Evolutionary conservation across 1,284 basidiomycete species (phyloP).

Genomic region (Paramarasmius palmivorus): DNA sequence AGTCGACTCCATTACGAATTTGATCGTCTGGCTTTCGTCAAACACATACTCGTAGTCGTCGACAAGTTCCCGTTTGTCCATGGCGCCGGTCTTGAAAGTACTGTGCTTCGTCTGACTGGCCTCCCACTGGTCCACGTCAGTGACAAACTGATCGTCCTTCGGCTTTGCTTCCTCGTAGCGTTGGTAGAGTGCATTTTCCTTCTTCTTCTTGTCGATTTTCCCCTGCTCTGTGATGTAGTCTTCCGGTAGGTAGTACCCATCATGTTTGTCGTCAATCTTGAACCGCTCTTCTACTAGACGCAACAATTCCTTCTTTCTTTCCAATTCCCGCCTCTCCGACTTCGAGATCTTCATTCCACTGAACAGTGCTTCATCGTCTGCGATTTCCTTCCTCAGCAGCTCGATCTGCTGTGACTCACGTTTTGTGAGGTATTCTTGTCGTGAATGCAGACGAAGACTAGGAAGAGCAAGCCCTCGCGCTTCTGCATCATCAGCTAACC

Average conservation of each 20-base stretch:
- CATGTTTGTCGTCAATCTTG: conserved; percentile 91
- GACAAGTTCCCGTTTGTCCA: conserved; percentile 81
- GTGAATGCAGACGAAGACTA: conserved; percentile 79
- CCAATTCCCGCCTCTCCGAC: conserved; percentile 79
- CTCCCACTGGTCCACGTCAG: conserved; percentile 97
- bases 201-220: conserved; percentile 97
- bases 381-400: conserved; percentile 88
- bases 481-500: conserved; percentile 83
- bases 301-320: conserved; percentile 91
- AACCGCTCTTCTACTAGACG: conserved; percentile 91
- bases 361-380: conserved; percentile 90
- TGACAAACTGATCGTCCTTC: conserved; percentile 89
- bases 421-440: conserved; percentile 95
- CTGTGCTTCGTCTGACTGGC: conserved; percentile 89
- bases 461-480: conserved; percentile 83
- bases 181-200: conserved; percentile 90
- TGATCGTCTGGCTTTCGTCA: conserved; percentile 95
- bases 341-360: conserved; percentile 87
- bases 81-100: conserved; percentile 84
- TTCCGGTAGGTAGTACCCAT: conserved; percentile 93
- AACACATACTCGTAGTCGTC: conserved; percentile 98
- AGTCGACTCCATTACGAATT: conserved; percentile 88
- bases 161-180: conserved; percentile 92
- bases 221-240: conserved; percentile 99
- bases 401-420: conserved; percentile 96